A percentile compares a stretch with the other conserved stretches of the same genome.
Evolutionary conservation across 2,329 filamentous ascomycete species (phyloP).

Genomic region (Pseudogymnoascus sp.): DNA sequence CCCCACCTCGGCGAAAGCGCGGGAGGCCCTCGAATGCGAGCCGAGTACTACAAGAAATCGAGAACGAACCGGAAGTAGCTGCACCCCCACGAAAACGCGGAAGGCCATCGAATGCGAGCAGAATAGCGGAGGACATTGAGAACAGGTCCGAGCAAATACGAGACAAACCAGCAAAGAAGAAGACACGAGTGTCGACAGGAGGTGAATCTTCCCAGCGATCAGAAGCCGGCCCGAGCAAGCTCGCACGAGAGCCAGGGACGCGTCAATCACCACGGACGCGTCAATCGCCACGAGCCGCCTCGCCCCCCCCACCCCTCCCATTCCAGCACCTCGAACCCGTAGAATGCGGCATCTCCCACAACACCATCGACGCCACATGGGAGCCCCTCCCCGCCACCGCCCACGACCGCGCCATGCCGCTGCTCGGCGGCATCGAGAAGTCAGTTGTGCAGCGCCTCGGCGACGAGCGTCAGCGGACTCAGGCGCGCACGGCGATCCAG

Average conservation of each 20-base stretch:
- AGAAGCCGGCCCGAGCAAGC: neutral
- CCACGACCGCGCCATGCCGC: constrained; percentile 46
- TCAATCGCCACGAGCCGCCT: neutral
- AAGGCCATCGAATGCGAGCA: neutral
- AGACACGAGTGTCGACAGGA: neutral
- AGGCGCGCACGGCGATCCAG: constrained; percentile 45
- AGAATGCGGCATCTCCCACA: constrained; percentile 50
- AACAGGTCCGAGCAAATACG: neutral
- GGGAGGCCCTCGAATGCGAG: constrained; percentile 13
- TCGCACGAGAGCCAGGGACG: neutral
- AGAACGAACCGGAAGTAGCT: neutral
- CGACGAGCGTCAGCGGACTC: constrained; percentile 39
- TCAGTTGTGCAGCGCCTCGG: constrained; percentile 54
- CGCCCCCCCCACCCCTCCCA: constrained; percentile 17
- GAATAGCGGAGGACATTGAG: neutral
- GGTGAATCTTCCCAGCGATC: constrained; percentile 11
- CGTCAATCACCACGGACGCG: neutral
- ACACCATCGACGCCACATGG: constrained; percentile 65
- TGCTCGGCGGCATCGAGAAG: constrained; percentile 54
- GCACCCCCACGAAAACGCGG: neutral
- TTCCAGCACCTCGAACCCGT: constrained; percentile 48
- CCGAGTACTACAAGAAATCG: neutral
- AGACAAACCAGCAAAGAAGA: neutral
- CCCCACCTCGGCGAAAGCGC: neutral
- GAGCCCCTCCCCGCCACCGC: constrained; percentile 48